Base-by-base conservation (phyloP, 2,329 filamentous ascomycete species). In the Fusarium sp. region DNA sequence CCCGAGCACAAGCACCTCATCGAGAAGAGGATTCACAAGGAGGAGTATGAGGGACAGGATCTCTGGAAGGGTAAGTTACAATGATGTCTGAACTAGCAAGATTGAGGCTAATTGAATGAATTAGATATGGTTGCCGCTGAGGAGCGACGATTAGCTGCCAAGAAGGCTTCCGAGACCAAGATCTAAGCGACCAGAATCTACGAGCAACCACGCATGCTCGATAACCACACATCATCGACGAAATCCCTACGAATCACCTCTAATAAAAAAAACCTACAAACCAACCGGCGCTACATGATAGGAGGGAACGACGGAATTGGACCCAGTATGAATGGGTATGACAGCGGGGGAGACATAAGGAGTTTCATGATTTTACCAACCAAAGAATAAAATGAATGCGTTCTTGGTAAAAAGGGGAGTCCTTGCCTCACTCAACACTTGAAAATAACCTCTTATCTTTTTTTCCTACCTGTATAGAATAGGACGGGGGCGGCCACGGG, bases 41-140 rank as follows among this genome's bases (percentile, higher is more conserved):
- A 97, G 87, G 88, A 94, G 73, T 97, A 97, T 83, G 89, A 92
- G 81, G 94, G 95, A 52, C 94, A 97, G 86, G 95, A 98, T 83
- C 88, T 98, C 79, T 99, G 97, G 97, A 97, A 91, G 87, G 92
- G 92, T 93, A 84, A 81, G 91, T 75, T 65, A 59, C 20, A 11
- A 9, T 6, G 18, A 54, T 4, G 33, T 31, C 18, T 6, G 4
- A 14, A 20, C 16, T n/a, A 54, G 6, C 24, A 16, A 50, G 37
- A 8, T 48, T 33, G 18, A 20, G 13, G 50, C 74, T 77, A 67
- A 78, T 63, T 33, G 2, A 29, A 5, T 22, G 58, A 22, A 50
- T 33, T 78, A 93, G 93, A 96, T 79, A 96, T 96, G 93, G 92
- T 96, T 59, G 93, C 90, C 70, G 91, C 94, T 22, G 94, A 95